These are phyloP conservation scores for Aspergillus transmontanensis DNA, from an alignment of 2,329 filamentous ascomycete species.

Conservation along the genomic window DNA sequence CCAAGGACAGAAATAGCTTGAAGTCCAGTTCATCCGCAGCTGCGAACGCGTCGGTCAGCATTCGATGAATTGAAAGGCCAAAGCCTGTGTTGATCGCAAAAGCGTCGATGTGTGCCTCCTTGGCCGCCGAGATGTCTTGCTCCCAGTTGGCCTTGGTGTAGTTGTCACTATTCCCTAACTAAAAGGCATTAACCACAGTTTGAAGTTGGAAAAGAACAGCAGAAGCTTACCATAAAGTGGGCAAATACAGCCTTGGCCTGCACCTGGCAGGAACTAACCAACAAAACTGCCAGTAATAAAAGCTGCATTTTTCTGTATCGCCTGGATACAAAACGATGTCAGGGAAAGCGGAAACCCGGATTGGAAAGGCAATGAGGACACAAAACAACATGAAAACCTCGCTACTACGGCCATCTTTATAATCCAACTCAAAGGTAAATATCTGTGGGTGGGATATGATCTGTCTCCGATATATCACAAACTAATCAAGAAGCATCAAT, in stretches of 20 bases:
- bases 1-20: slow-evolving; percentile 42
- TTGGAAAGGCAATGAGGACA: background rate
- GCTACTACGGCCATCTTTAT: background rate
- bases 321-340: background rate
- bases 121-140: slow-evolving; percentile 38
- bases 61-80: slow-evolving; percentile 23
- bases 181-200: slow-evolving; percentile 5
- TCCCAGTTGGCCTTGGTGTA: slow-evolving; percentile 31
- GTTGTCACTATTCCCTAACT: slow-evolving; percentile 28
- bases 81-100: slow-evolving; percentile 45
- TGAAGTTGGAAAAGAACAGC: background rate
- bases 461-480: background rate
- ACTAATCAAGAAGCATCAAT: background rate
- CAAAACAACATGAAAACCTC: no score
- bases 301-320: slow-evolving; percentile 4
- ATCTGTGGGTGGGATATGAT: background rate
- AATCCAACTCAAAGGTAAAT: background rate
- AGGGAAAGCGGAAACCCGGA: background rate
- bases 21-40: slow-evolving; percentile 32
- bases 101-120: slow-evolving; percentile 42
- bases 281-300: slow-evolving; percentile 4
- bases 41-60: slow-evolving; percentile 28
- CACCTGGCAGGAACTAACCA: slow-evolving; percentile 9
- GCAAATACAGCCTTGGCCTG: slow-evolving; percentile 33
- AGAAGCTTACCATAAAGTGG: slow-evolving; percentile 33